These are phyloP conservation scores for Trichomonascaceae sp. DNA, from an alignment of 1,139 yeast genomes.

Conservation along the genomic window DNA sequence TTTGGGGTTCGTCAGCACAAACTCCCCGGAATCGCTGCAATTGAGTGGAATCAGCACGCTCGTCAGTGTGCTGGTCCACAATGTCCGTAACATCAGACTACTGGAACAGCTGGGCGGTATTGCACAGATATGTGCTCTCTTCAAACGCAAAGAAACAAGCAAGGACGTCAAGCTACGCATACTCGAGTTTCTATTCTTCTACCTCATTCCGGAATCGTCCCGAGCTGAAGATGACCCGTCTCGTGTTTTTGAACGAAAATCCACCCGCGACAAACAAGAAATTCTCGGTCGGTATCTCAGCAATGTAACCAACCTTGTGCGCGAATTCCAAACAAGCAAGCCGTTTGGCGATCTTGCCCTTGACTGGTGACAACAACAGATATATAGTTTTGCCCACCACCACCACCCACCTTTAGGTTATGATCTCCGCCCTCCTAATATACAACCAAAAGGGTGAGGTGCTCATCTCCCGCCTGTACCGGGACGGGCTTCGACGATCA, in stretches of 20 bases:
- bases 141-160: conserved; percentile 27
- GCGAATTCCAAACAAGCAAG: conserved; percentile 31
- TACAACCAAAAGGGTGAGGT: conserved; percentile 77
- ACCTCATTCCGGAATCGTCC: conserved; percentile 51
- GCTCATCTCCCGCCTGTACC: conserved; percentile 61
- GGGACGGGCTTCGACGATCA: conserved; percentile 55
- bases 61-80: conserved; percentile 47
- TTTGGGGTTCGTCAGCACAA: not conserved
- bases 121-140: conserved; percentile 34
- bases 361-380: conserved; percentile 37
- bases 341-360: conserved; percentile 37
- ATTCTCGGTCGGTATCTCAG: conserved; percentile 36
- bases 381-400: not conserved
- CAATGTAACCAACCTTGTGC: conserved; percentile 34
- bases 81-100: conserved; percentile 41
- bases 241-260: conserved; percentile 20
- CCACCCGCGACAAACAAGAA: conserved; percentile 41
- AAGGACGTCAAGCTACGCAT: conserved; percentile 39
- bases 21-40: conserved; percentile 19
- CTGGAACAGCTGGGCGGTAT: conserved; percentile 55
- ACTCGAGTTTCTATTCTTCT: conserved; percentile 60
- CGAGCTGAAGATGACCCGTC: conserved; percentile 9
- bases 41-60: conserved; percentile 42
- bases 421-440: conserved; percentile 72
- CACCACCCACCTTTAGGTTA: conserved; percentile 36